Evolutionary conservation across 176 grass and related monocot genomes (phyloP), one percentile per base, ranked within the genome.

Genomic region (Cenchrus americanus): DNA sequence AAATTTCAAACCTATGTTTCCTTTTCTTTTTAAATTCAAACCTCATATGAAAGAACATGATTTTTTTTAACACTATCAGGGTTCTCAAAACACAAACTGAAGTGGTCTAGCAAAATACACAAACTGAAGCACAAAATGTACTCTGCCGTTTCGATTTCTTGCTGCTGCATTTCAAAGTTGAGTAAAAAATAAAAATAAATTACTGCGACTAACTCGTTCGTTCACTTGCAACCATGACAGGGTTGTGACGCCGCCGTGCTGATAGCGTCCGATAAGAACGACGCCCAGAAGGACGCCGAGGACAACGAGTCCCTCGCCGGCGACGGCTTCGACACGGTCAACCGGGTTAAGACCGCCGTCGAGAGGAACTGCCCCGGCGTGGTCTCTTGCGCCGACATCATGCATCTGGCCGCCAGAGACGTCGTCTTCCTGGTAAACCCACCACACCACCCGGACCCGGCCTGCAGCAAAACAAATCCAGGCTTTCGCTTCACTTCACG

Each of bases 241-340:
- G 95, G 95, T 0, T 92, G 92, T 72, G 86, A 93, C 68, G 90
- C 86, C 32, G 87, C 92, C 0, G 82, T 90, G 30, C 10, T 97
- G 41, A 89, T 97, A 59, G 52, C 92, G 40, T 77, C 90, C 61
- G 77, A 26, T 2, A 53, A 54, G 6, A 19, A 70, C 14, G 92
- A 97, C 47, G 90, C 95, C 15, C 92, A 97, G 92, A 97, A 93
- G 88, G 89, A 97, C 53, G 86, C 95, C 2, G 2, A 60, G 1
- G 95, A 97, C 85, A 88, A 97, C 75, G 47, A 83, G 27, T 97
- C 95, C 41, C 92, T 97, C 80, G 95, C 96, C 44, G 96, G 96
- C 22, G 96, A 97, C 37, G 94, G 94, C 57, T 97, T 92, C 49
- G 94, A 97, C 88, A 91, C 90, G 0, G 71, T 97, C 63, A 76